These are phyloP conservation scores for Aureobasidium sp. DNA, from an alignment of 2,329 filamentous ascomycete species.

Conservation along the genomic window DNA sequence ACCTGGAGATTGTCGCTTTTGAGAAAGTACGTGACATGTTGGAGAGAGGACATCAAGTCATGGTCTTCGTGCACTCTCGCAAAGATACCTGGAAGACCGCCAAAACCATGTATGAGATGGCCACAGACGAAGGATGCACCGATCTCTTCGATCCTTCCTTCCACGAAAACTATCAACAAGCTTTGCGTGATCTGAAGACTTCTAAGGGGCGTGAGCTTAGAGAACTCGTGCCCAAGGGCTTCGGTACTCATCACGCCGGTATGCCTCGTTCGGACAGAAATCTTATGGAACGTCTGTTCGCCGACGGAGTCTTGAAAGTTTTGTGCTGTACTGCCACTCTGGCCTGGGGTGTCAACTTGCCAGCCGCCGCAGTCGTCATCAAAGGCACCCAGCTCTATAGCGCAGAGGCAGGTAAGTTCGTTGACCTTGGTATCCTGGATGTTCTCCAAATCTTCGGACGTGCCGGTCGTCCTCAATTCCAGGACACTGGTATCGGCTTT, in stretches of 20 bases:
- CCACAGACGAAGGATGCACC: conserved; percentile 67
- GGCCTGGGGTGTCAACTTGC: conserved; percentile 97
- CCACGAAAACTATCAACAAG: conserved; percentile 74
- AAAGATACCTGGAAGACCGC: conserved; percentile 90
- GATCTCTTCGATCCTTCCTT: conserved; percentile 76
- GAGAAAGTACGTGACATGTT: conserved; percentile 96
- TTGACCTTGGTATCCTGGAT: conserved; percentile 92
- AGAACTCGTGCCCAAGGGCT: conserved; percentile 80
- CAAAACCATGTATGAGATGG: conserved; percentile 78
- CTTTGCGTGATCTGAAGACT: conserved; percentile 75
- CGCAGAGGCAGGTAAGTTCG: conserved; percentile 90
- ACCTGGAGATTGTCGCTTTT: conserved; percentile 78
- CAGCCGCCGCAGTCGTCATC: conserved; percentile 92
- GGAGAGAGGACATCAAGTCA: conserved; percentile 84
- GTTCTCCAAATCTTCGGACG: conserved; percentile 98
- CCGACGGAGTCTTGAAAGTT: conserved; percentile 87
- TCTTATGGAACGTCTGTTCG: conserved; percentile 87
- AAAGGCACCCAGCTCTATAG: conserved; percentile 98
- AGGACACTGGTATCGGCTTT: conserved; percentile 95
- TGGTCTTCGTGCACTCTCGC: conserved; percentile 98
- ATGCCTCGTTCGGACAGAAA: conserved; percentile 94
- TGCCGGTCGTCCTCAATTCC: conserved; percentile 94
- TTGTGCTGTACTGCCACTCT: conserved; percentile 97
- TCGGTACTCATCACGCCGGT: conserved; percentile 93
- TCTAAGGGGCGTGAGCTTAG: conserved; percentile 81